Conservation (phyloP, 2,329 filamentous ascomycete species). For the Sclerotinia minor region DNA sequence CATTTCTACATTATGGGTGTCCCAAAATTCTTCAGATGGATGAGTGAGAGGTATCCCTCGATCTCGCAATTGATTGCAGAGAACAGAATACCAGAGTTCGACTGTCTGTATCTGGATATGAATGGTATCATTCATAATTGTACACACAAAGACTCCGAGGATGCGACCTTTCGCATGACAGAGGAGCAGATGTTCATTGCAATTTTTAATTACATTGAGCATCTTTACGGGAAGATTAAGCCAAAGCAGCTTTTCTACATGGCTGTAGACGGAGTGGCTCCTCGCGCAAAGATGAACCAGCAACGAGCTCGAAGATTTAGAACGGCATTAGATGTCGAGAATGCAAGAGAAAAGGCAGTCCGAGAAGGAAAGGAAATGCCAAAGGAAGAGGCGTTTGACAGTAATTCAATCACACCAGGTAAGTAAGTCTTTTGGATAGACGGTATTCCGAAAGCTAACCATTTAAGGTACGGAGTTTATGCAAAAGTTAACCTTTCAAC, state of each 20-base stretch:
- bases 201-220: constrained; percentile 99
- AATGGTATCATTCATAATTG: constrained; percentile 99
- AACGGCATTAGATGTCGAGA: constrained; percentile 87
- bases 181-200: constrained; percentile 99
- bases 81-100: constrained; percentile 98
- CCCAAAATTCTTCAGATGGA: constrained; percentile 67
- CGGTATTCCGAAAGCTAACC: constrained; percentile 42
- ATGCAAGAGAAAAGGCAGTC: constrained; percentile 88
- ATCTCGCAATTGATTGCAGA: constrained; percentile 98
- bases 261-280: constrained; percentile 97
- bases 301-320: constrained; percentile 93
- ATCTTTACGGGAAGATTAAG: constrained; percentile 98
- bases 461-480: constrained; percentile 76
- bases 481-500: constrained; percentile 88
- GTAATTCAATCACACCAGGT: constrained; percentile 97
- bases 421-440: constrained; percentile 43
- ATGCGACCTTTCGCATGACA: constrained; percentile 85
- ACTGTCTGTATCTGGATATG: constrained; percentile 97
- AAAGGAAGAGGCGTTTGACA: constrained; percentile 94
- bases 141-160: constrained; percentile 76
- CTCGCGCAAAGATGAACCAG: constrained; percentile 99
- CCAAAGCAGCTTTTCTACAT: constrained; percentile 99
- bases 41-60: constrained; percentile 97
- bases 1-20: constrained; percentile 52
- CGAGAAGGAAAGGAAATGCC: constrained; percentile 87